These are phyloP conservation scores for Rhodotorula diobovata DNA, from an alignment of 768 basidiomycete species.

Conservation along the genomic window DNA sequence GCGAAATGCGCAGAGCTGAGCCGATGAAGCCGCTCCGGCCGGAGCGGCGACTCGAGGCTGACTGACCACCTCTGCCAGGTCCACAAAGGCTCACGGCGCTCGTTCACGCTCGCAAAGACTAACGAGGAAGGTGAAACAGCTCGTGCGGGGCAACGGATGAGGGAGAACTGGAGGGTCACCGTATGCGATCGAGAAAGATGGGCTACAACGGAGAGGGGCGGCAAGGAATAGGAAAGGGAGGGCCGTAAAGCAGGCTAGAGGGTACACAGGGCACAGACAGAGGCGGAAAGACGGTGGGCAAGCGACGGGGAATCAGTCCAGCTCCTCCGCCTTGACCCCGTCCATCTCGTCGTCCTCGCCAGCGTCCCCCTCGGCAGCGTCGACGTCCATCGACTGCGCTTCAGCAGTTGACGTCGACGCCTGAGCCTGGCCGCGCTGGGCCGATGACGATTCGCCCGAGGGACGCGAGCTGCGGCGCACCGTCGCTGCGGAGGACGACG, in stretches of 20 bases:
- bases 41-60: too few species aligned
- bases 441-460: neutral
- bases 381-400: neutral
- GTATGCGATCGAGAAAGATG: too few species aligned
- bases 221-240: too few species aligned
- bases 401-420: neutral
- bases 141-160: too few species aligned
- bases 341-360: neutral
- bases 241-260: neutral
- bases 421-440: constrained; percentile 7
- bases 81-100: too few species aligned
- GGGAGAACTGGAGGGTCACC: too few species aligned
- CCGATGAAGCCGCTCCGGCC: too few species aligned
- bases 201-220: too few species aligned
- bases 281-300: neutral
- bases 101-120: too few species aligned
- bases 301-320: neutral
- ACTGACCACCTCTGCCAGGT: too few species aligned
- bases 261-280: neutral
- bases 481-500: neutral
- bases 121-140: too few species aligned
- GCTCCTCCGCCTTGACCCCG: constrained; percentile 1
- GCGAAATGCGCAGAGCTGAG: neutral
- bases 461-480: neutral
- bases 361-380: constrained; percentile 1